A percentile compares a stretch with the other conserved stretches of the same genome.
phyloP scores from a whole-genome alignment of 2,329 filamentous ascomycete genomes.

The Microdochium paspali region DNA sequence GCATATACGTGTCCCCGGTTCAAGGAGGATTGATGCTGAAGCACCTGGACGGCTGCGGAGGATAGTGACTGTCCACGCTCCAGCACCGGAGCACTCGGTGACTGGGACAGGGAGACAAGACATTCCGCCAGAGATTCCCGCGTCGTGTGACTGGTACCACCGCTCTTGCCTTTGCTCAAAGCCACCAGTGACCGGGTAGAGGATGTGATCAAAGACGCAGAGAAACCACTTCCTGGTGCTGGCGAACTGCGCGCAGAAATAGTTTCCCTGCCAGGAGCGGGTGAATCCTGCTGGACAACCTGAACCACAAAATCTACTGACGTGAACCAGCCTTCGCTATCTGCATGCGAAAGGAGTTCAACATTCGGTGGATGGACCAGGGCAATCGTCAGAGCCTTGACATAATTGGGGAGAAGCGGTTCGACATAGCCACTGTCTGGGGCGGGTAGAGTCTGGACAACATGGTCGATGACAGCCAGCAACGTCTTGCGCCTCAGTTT shows the following conservation, averaged over 20 bases:
- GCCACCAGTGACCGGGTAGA: constrained; percentile 17
- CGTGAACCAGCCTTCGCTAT: constrained; percentile 54
- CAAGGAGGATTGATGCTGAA: constrained; percentile 49
- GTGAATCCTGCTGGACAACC: constrained; percentile 45
- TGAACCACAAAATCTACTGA: constrained; percentile 64
- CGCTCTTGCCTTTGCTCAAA: background rate
- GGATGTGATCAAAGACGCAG: constrained; percentile 17
- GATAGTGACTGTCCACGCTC: constrained; percentile 47
- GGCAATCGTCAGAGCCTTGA: constrained; percentile 63
- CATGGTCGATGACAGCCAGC: constrained; percentile 70
- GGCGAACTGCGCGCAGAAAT: constrained; percentile 34
- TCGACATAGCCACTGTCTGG: constrained; percentile 54
- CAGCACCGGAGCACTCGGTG: constrained; percentile 58
- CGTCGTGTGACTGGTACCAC: background rate
- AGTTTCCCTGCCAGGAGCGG: constrained; percentile 26
- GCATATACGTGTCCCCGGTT: too few species aligned
- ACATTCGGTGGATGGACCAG: constrained; percentile 67
- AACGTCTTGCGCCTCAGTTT: constrained; percentile 69
- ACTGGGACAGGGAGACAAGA: constrained; percentile 52
- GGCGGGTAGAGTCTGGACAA: constrained; percentile 62
- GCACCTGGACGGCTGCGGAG: constrained; percentile 45
- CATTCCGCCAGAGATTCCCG: constrained; percentile 32
- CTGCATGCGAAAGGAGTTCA: constrained; percentile 59
- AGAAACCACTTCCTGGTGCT: constrained; percentile 24
- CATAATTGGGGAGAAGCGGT: constrained; percentile 66